Evolutionary conservation across 2,329 filamentous ascomycete genomes (phyloP), one percentile per base, ranked within the genome.

Genomic region (Emmonsia crescens): DNA sequence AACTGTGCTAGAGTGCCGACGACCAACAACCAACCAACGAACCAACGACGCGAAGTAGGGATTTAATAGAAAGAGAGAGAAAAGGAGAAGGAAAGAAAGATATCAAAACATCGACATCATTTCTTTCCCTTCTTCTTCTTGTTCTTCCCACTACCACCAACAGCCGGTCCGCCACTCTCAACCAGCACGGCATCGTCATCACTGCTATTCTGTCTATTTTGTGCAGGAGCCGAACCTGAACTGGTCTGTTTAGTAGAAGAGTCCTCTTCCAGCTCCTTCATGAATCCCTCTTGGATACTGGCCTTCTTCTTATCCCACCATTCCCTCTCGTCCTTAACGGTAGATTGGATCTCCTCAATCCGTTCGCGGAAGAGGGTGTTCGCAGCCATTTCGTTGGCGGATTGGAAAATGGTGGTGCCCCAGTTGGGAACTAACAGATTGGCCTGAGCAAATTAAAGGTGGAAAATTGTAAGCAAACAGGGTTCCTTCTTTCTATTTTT

Each of bases 381-480:
- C 71, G 91, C 88, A 63, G 89, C 86, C 76, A 99, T 96, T 76
- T 99, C 94, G 76, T 96, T 96, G 61, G 94, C 94, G 54, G 89
- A 92, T 76, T 99, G 94, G 83, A 99, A 99, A 74, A 99, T 97
- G 61, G 84, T 85, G 72, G 94, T 87, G 64, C 94, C 94, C 94
- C 94, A 99, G 74, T 88, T 87, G 57, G 89, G 87, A 1, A 85
- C 82, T 66, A 96, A 88, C 24, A 89, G 91, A 73, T 97, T 97
- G 69, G 95, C 94, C 91, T 96, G 67, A 31, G 55, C 44, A 48
- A 27, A 48, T 36, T 27, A 57, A 61, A 9, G 36, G n/a, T 29
- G 59, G 49, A 54, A 49, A 31, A 9, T 21, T 46, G 21, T 42
- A 42, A 38, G 54, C 16, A 33, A 31, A n/a, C 24, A 21, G 12